Base-by-base conservation (phyloP, 2,329 filamentous ascomycete genomes). In the Diaporthe ampelina region DNA sequence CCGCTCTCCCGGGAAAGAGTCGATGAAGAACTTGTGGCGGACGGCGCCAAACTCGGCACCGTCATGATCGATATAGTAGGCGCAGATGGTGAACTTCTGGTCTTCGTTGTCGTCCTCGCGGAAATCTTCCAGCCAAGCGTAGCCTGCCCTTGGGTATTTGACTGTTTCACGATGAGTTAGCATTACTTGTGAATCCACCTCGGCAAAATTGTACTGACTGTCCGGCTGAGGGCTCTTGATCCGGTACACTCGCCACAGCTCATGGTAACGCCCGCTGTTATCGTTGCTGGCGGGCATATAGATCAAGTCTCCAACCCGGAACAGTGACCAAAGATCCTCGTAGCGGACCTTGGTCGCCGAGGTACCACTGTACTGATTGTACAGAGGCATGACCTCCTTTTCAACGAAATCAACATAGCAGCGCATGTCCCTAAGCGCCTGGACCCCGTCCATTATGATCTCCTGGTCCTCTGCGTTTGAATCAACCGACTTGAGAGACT, bases 271-370 rank as follows among this genome's bases (percentile, higher is more conserved):
- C 65, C 65, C 65, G 37, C 70, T 45, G 32, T 63, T 58, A 21
- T 58, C 57, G 45, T 72, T 72, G 70, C 70, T 63, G 29, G 29
- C 45, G 8, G 70, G 69, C 70, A 58, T 68, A n/a, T 74, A 67
- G 32, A 74, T 52, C 35, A 74, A n/a, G 37, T 74, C 73, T 35
- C 73, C 73, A 21, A 63, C 43, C 29, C 57, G 57, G 50, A 52
- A 74, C 35, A 74, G 37, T 15, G 37, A 74, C 73, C 73, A 74
- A n/a, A 74, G 57, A n/a, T 74, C 73, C 13, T 61, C 54, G 58
- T 61, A 72, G 24, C 69, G 69, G 24, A 74, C 68, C 32, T 72
- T 72, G 58, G 35, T 54, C 8, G 24, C 45, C 32, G 40, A 7
- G 1, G 26, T 52, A 21, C 9, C 37, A 26, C 57, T 37, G 26